Evolutionary conservation across 2,329 filamentous ascomycete genomes (phyloP), one percentile per base, ranked within the genome.

Genomic region (Beauveria scarabaeidicola): DNA sequence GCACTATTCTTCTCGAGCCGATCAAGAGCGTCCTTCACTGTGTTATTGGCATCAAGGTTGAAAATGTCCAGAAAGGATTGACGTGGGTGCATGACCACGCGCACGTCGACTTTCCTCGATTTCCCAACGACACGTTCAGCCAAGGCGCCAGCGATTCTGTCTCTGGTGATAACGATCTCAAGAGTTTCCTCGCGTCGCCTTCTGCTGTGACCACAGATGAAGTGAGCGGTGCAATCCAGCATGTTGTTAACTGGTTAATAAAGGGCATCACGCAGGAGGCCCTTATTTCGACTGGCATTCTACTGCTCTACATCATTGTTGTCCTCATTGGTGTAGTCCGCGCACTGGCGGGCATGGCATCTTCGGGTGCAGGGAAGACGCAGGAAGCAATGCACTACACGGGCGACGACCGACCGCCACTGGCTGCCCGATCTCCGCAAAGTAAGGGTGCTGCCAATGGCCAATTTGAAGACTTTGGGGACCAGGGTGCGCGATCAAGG

Each of bases 61-160:
- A 89, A 65, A 83, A 86, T 23, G 84, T 99, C 64, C 85, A 97
- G 71, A 87, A 89, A 69, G 94, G 89, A 13, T 80, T 97, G n/a
- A 96, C 90, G 1, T 99, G 93, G 93, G 89, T 96, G 11, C 84
- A 89, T 67, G 87, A 97, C 65, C 78, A 97, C 70, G 91, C 94
- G 3, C 83, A 94, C 63, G 81, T 99, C 66, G 78, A 84, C 61
- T 88, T 99, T 66, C 94, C 94, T 0, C 74, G 83, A 57, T 85
- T 97, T 62, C 79, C 84, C 27, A 87, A 90, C 66, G 82, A 96
- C 70, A 89, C 89, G 1, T 96, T 97, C 75, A 93, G 90, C 61
- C 76, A 87, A 57, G 91, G 92, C 46, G 89, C 92, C 59, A 77
- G 84, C 36, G 78, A 81, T 50, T 82, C 81, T 41, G 74, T 87